These are phyloP conservation scores for Trichoderma sp. DNA, from an alignment of 2,329 filamentous ascomycete genomes.

Conservation along the genomic window DNA sequence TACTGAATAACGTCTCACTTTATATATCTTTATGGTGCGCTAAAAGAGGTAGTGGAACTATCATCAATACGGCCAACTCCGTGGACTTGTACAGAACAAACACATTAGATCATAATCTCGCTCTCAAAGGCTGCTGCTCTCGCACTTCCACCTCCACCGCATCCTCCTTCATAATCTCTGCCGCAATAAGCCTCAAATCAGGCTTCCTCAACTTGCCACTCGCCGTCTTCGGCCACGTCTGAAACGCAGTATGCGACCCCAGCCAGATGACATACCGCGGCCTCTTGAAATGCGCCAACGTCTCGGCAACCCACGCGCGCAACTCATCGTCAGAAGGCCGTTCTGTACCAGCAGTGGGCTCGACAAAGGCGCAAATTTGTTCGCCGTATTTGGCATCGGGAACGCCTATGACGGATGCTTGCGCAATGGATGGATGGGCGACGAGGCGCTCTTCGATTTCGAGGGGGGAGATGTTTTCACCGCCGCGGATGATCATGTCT, in stretches of 20 bases:
- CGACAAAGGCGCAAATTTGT: conserved; percentile 74
- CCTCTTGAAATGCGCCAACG: conserved; percentile 11
- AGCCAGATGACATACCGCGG: conserved; percentile 10
- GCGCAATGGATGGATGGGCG: conserved; percentile 65
- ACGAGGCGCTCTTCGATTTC: conserved; percentile 82
- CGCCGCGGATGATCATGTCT: conserved; percentile 84
- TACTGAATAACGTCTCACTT: no score
- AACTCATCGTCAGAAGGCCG: conserved; percentile 1
- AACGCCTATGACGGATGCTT: conserved; percentile 76
- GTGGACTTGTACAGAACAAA: neutral
- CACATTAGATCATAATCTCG: neutral
- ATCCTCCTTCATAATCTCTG: neutral
- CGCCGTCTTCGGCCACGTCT: conserved; percentile 11
- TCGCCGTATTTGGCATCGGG: conserved; percentile 78
- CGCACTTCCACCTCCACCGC: neutral
- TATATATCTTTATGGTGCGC: no score
- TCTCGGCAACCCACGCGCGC: neutral
- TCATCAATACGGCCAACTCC: no score
- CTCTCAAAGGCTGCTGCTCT: neutral
- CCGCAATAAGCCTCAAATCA: neutral
- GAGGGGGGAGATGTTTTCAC: conserved; percentile 85
- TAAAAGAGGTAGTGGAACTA: no score
- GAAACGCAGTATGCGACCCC: conserved; percentile 7
- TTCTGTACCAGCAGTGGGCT: neutral
- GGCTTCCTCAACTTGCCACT: conserved; percentile 13